Conservation (phyloP, 768 basidiomycete genomes). For the Calocybe gangraenosa region DNA sequence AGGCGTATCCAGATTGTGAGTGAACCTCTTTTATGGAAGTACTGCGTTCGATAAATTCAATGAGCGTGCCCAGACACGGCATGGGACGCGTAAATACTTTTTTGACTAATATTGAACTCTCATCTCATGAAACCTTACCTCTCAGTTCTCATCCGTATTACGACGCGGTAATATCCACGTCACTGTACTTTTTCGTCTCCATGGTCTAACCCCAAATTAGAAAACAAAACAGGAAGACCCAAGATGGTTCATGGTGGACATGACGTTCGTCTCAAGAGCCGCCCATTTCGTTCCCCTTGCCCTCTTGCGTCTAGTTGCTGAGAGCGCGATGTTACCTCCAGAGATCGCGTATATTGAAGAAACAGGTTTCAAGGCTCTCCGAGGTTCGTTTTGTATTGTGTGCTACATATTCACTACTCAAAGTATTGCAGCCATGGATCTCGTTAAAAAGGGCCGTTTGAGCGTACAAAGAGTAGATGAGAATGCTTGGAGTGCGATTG, state of each 20-base stretch:
- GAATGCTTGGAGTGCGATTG: slow-evolving; percentile 61
- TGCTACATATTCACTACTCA: background rate
- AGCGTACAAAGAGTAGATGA: slow-evolving; percentile 81
- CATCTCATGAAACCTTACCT: background rate
- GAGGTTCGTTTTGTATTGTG: slow-evolving; percentile 35
- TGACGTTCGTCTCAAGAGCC: slow-evolving; percentile 62
- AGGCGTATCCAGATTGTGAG: slow-evolving; percentile 90
- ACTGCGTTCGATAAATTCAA: slow-evolving; percentile 2
- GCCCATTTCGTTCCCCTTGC: slow-evolving; percentile 74
- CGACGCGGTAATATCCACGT: slow-evolving; percentile 49
- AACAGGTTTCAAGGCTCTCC: slow-evolving; percentile 57
- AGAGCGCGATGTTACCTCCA: slow-evolving; percentile 36
- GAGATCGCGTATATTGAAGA: slow-evolving; percentile 66
- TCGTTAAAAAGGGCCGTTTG: slow-evolving; percentile 76
- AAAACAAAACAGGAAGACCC: slow-evolving; percentile 76
- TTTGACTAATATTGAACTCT: slow-evolving; percentile 4
- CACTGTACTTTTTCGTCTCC: background rate
- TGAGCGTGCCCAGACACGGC: slow-evolving; percentile 62
- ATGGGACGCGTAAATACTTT: slow-evolving; percentile 69
- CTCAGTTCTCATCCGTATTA: slow-evolving; percentile 71
- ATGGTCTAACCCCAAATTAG: slow-evolving; percentile 30
- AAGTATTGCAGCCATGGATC: slow-evolving; percentile 62
- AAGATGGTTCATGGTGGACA: slow-evolving; percentile 92
- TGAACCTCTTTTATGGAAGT: background rate
- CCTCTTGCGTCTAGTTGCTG: slow-evolving; percentile 64